Percentiles rank a stretch among this genome's conserved stretches.
Conservation (phyloP, 2,329 filamentous ascomycete species). For the Lasiodiplodia citricola region DNA sequence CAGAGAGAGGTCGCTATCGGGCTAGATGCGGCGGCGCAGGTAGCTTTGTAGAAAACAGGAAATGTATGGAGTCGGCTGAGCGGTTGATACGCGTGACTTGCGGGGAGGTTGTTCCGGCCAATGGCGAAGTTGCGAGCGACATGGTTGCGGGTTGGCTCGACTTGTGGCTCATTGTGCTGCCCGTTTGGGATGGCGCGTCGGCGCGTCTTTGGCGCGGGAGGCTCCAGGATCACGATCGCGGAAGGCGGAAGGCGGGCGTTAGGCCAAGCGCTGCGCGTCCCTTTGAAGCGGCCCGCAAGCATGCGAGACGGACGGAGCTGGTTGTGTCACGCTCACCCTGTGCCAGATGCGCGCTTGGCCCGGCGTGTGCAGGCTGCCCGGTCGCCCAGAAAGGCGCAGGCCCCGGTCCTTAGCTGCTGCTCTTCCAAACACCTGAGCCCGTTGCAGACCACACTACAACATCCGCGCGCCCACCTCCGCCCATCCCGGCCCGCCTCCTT, state of each 20-base stretch:
- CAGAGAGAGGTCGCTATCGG: not conserved
- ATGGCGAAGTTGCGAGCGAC: not conserved
- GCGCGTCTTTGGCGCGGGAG: constrained; percentile 11
- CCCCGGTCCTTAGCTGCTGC: constrained; percentile 9
- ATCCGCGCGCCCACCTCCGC: constrained; percentile 9
- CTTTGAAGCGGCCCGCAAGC: constrained; percentile 17
- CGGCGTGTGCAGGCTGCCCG: not conserved
- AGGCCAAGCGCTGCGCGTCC: constrained; percentile 3
- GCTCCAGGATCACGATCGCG: constrained; percentile 12
- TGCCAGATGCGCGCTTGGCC: not conserved
- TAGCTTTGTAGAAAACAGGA: constrained; percentile 17
- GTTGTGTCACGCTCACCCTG: constrained; percentile 11
- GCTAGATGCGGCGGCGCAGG: constrained; percentile 1
- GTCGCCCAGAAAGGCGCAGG: constrained; percentile 16
- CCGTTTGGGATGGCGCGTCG: constrained; percentile 21
- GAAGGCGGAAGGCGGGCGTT: not conserved
- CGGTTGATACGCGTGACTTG: constrained; percentile 6
- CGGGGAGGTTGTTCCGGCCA: not conserved
- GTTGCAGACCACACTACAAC: constrained; percentile 5
- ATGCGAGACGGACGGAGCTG: not conserved
- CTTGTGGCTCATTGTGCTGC: constrained; percentile 7
- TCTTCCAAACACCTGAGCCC: constrained; percentile 20
- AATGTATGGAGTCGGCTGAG: constrained; percentile 13
- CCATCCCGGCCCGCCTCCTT: constrained; percentile 24
- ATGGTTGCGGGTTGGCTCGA: not conserved